Conservation (phyloP, 805 yeast genomes). For the Starmerella floricola region DNA sequence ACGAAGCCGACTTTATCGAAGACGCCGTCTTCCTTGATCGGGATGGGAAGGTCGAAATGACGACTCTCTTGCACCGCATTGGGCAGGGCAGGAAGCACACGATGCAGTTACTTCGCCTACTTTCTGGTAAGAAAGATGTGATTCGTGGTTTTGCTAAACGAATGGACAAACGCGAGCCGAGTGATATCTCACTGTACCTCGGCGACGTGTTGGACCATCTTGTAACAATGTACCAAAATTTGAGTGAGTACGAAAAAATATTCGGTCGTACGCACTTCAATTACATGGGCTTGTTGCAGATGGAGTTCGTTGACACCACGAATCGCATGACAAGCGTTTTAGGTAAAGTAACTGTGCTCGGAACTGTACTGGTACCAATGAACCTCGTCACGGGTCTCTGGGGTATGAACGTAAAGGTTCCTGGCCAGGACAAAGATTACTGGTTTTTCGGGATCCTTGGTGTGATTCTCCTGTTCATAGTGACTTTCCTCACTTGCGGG, state of each 20-base stretch:
- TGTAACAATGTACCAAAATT: conserved; percentile 88
- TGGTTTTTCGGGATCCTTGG: conserved; percentile 66
- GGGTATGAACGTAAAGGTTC: conserved; percentile 92
- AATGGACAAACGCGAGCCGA: conserved; percentile 67
- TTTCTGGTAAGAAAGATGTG: conserved; percentile 91
- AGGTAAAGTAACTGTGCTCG: conserved; percentile 77
- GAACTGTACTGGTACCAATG: conserved; percentile 81
- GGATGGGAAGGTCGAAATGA: conserved; percentile 37
- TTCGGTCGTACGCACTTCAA: conserved; percentile 83
- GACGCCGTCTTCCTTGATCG: conserved; percentile 68
- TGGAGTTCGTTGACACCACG: conserved; percentile 76
- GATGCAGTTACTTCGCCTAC: conserved; percentile 78
- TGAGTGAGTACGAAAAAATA: conserved; percentile 81
- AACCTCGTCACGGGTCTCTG: conserved; percentile 82
- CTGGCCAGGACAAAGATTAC: conserved; percentile 43
- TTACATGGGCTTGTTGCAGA: conserved; percentile 86
- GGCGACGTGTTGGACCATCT: conserved; percentile 97
- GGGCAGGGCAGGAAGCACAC: conserved; percentile 85
- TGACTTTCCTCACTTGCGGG: conserved; percentile 33
- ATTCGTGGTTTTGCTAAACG: conserved; percentile 90
- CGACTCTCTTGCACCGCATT: conserved; percentile 57
- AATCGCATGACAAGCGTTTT: conserved; percentile 74
- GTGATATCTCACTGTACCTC: conserved; percentile 79
- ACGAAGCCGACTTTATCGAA: conserved; percentile 54
- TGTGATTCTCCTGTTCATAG: conserved; percentile 34